Base-by-base conservation (phyloP, 495 filamentous ascomycete species). In the Xylaria sp. region DNA sequence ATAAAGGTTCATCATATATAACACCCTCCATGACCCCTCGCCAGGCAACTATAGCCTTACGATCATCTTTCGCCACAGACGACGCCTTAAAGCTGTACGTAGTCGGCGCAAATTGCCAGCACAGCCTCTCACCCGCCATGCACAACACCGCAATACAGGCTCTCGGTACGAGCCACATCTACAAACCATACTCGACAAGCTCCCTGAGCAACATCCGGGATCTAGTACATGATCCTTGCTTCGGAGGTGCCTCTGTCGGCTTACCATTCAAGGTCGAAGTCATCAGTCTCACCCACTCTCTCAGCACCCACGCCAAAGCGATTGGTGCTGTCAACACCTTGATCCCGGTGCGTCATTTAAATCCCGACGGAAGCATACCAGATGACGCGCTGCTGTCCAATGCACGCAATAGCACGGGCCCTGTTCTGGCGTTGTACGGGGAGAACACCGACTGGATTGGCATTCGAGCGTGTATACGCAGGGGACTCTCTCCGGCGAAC, bases 361-460 rank as follows among this genome's bases (percentile, higher is more conserved):
- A 85, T 26, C 84, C 75, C 19, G 82, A 91, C 73, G 89, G 88
- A 8, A 86, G 81, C 21, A 88, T 92, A 67, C 88, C 88, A 19
- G 83, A 88, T 7, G 83, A 91, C 15, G 81, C 85, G 21, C 77
- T 85, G 29, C 82, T 91, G 55, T 87, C 89, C 53, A 86, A 84
- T 62, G 84, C 88, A 46, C 84, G 89, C 41, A 88, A 89, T 72
- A 86, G 87, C 71, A 83, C 88, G 1, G 90, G 92, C 0, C 85
- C 87, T 0, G 86, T 93, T 24, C 80, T 87, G 66, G 90, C 88
- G 0, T 86, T 92, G 65, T 93, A 92, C 72, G 92, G 92, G 3
- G 91, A 93, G 63, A 94, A 94, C 78, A 94, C 91, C 0, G 92
- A 93, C 77, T 94, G 91, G 90, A 88, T 92, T 17, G 91, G 92